Conservation (phyloP, 371 early-diverging fungal species). For the Zychaea mexicana region DNA sequence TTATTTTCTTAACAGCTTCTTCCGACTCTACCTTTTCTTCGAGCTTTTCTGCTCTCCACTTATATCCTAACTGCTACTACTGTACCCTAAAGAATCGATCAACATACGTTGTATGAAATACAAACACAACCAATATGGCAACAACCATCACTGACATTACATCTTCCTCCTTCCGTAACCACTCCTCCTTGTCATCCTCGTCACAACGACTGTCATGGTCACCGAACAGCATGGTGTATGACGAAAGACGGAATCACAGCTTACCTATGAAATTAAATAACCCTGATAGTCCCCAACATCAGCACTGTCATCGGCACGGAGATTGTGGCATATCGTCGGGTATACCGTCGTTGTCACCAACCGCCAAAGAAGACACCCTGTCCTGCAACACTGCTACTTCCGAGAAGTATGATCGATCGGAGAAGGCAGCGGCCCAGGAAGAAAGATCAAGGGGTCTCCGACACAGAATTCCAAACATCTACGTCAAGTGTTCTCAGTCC, state of each 20-base stretch:
- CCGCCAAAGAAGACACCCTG: background rate
- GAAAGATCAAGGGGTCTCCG: background rate
- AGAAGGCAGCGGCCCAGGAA: background rate
- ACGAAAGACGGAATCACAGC: background rate
- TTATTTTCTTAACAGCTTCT: no score
- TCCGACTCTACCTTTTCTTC: background rate
- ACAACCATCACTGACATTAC: background rate
- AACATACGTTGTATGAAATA: no score
- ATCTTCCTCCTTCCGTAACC: background rate
- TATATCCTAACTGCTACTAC: no score
- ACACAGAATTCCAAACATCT: background rate
- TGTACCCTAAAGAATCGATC: no score
- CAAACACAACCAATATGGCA: no score
- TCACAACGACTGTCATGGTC: background rate
- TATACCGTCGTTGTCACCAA: background rate
- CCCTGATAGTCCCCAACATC: background rate
- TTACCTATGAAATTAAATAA: background rate
- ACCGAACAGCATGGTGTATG: background rate
- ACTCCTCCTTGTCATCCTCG: background rate
- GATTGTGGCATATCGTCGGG: background rate
- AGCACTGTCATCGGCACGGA: background rate
- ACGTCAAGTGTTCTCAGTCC: slow-evolving; percentile 17
- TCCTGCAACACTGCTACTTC: background rate
- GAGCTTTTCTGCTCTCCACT: background rate
- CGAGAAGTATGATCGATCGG: background rate